These are phyloP conservation scores for Lotus japonicus DNA, from an alignment of 306 rosid species.

Conservation along the genomic window DNA sequence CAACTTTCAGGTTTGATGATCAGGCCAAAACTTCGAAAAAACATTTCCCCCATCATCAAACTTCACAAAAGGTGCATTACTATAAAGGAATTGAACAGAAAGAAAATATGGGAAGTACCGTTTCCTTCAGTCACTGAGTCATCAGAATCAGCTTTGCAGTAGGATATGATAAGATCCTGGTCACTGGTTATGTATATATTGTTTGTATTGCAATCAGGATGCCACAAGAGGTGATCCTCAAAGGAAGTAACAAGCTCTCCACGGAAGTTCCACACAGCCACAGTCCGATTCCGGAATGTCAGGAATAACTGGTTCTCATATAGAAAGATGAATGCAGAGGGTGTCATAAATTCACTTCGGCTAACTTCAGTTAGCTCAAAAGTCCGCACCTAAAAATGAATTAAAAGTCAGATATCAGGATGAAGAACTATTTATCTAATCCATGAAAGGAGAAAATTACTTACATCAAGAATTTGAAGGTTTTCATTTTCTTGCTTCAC, in stretches of 20 bases:
- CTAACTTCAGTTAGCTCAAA: constrained; percentile 88
- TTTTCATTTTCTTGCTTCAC: constrained; percentile 99
- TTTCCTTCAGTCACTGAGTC: constrained; percentile 88
- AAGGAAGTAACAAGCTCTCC: constrained; percentile 99
- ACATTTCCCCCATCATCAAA: neutral
- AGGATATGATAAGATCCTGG: constrained; percentile 97
- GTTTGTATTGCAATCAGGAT: constrained; percentile 98
- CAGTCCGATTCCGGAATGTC: constrained; percentile 89
- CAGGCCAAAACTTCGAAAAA: neutral
- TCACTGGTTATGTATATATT: constrained; percentile 96
- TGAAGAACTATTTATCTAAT: constrained; percentile 5
- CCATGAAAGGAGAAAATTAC: constrained; percentile 19
- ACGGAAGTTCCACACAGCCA: constrained; percentile 99
- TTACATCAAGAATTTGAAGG: constrained; percentile 95
- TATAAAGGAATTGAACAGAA: neutral
- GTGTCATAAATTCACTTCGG: constrained; percentile 93
- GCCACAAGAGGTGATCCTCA: constrained; percentile 99
- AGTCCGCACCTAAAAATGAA: constrained; percentile 66
- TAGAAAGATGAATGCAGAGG: constrained; percentile 93
- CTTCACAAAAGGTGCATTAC: constrained; percentile 3
- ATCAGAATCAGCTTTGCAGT: constrained; percentile 99
- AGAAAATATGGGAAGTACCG: constrained; percentile 38
- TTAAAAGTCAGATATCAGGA: constrained; percentile 23
- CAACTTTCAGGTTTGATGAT: neutral
- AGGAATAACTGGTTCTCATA: constrained; percentile 93